Conservation (phyloP, 148 eudicot genomes). For the Suaeda aralocaspica region DNA sequence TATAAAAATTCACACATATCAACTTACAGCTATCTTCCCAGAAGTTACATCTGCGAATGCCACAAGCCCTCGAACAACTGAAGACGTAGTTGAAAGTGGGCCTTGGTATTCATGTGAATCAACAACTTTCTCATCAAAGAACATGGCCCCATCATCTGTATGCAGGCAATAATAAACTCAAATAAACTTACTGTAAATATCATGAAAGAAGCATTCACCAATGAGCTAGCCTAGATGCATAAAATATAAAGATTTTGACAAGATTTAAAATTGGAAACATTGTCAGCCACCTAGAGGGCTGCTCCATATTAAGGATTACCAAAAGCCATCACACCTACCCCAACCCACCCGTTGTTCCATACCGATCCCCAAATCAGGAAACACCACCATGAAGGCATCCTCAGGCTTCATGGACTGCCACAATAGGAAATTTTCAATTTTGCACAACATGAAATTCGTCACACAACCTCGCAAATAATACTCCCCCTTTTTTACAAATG, state of each 20-base stretch:
- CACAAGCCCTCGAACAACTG: slow-evolving; percentile 77
- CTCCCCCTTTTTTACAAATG: too few species aligned
- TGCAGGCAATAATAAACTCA: slow-evolving; percentile 6
- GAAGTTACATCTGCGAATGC: slow-evolving; percentile 68
- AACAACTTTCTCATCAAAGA: slow-evolving; percentile 80
- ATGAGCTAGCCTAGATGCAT: neutral
- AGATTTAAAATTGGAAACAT: neutral
- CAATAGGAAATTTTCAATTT: too few species aligned
- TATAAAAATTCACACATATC: slow-evolving; percentile 2
- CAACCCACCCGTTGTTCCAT: too few species aligned
- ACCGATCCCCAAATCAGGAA: too few species aligned
- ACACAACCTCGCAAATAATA: too few species aligned
- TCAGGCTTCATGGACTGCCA: too few species aligned
- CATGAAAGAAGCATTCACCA: neutral
- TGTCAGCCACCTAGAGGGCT: too few species aligned
- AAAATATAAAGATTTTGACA: neutral
- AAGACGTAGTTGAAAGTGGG: slow-evolving; percentile 71
- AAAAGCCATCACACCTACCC: too few species aligned
- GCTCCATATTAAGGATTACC: too few species aligned
- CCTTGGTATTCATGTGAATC: slow-evolving; percentile 62
- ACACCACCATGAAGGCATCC: too few species aligned
- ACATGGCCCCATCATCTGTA: slow-evolving; percentile 87
- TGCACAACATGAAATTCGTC: too few species aligned
- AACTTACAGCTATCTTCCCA: slow-evolving; percentile 64
- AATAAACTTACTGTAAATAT: neutral